These are phyloP conservation scores for Hypomontagnella monticulosa DNA, from an alignment of 495 filamentous ascomycete genomes.

Conservation along the genomic window DNA sequence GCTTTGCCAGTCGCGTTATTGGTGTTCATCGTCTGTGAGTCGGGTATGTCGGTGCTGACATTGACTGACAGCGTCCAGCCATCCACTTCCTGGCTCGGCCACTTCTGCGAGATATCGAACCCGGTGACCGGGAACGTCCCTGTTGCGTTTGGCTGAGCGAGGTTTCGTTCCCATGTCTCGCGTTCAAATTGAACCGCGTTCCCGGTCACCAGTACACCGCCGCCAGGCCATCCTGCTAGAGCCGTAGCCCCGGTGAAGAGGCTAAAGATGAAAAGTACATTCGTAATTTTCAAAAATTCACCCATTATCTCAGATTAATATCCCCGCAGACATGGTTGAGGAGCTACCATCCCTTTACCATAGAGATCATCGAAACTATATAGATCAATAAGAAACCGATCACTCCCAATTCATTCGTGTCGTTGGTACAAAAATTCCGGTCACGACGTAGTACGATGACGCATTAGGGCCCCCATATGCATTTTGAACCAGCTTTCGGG, in stretches of 20 bases:
- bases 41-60: constrained; percentile 39
- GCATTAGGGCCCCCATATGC: constrained; percentile 6
- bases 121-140: constrained; percentile 27
- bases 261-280: not conserved
- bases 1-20: constrained; percentile 30
- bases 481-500: constrained; percentile 7
- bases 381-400: not conserved
- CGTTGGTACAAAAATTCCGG: not conserved
- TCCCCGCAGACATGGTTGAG: not conserved
- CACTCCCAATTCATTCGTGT: not conserved
- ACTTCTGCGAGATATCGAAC: constrained; percentile 33
- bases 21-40: constrained; percentile 32
- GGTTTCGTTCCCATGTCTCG: constrained; percentile 35
- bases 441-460: constrained; percentile 28
- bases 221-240: constrained; percentile 35
- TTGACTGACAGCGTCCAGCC: constrained; percentile 39
- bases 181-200: constrained; percentile 38
- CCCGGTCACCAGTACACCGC: constrained; percentile 34
- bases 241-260: constrained; percentile 9
- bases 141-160: constrained; percentile 38
- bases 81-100: constrained; percentile 35
- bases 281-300: not conserved
- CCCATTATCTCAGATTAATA: constrained; percentile 3
- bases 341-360: not conserved
- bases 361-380: not conserved